Conservation (phyloP, 495 filamentous ascomycete genomes). For the Lasiosphaeriaceae sp. region DNA sequence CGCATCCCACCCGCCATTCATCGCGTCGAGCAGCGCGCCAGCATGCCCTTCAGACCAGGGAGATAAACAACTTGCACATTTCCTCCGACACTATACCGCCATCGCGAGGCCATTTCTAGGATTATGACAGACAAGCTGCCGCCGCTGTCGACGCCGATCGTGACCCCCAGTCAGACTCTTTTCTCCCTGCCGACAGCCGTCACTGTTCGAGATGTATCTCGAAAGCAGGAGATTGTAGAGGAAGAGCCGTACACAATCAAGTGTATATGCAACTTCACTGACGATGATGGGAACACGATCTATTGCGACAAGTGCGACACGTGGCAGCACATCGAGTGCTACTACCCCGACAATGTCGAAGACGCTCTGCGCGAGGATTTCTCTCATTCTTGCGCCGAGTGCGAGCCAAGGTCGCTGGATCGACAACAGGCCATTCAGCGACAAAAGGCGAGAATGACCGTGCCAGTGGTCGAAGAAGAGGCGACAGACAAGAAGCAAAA, state of each 20-base stretch:
- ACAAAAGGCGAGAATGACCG: slow-evolving; percentile 35
- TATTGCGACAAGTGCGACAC: slow-evolving; percentile 93
- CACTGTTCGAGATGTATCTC: slow-evolving; percentile 52
- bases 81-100: slow-evolving; percentile 40
- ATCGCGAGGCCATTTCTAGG: slow-evolving; percentile 58
- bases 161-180: slow-evolving; percentile 46
- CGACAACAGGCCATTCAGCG: slow-evolving; percentile 65
- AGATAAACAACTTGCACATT: slow-evolving; percentile 44
- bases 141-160: slow-evolving; percentile 55
- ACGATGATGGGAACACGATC: slow-evolving; percentile 97
- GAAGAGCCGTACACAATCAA: slow-evolving; percentile 95
- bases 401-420: slow-evolving; percentile 71
- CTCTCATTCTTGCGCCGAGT: slow-evolving; percentile 81
- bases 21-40: slow-evolving; percentile 44
- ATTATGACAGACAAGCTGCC: slow-evolving; percentile 93
- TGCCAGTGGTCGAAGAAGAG: slow-evolving; percentile 52
- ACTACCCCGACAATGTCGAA: slow-evolving; percentile 67
- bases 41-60: slow-evolving; percentile 55
- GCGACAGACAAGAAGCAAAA: slow-evolving; percentile 60
- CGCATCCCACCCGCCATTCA: slow-evolving; percentile 15
- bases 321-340: slow-evolving; percentile 97
- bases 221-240: slow-evolving; percentile 54
- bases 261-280: slow-evolving; percentile 87
- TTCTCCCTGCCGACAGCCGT: slow-evolving; percentile 49
- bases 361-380: slow-evolving; percentile 67